These are phyloP conservation scores for Eucalyptus pauciflora DNA, from an alignment of 345 rosid genomes.

Conservation along the genomic window DNA sequence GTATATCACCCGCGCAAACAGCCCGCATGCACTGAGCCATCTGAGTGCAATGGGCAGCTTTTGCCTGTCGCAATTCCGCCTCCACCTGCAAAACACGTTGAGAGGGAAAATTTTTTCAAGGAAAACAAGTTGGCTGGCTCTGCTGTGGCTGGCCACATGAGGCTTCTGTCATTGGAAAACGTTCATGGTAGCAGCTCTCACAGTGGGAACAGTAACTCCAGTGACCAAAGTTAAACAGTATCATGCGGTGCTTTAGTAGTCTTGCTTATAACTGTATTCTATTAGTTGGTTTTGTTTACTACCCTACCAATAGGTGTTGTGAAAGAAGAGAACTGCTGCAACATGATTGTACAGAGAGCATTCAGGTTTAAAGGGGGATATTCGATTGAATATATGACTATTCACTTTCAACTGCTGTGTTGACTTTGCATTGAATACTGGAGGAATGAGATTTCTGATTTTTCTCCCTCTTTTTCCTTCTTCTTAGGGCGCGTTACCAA, in stretches of 20 bases:
- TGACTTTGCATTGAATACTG: not conserved
- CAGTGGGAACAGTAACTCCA: conserved; percentile 68
- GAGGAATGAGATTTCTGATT: not conserved
- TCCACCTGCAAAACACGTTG: conserved; percentile 83
- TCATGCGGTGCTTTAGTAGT: not conserved
- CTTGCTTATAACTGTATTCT: not conserved
- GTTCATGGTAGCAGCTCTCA: conserved; percentile 74
- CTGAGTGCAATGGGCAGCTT: conserved; percentile 19
- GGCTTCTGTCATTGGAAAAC: conserved; percentile 72
- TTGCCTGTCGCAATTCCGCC: conserved; percentile 71
- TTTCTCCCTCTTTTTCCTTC: not conserved
- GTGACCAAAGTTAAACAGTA: conserved; percentile 25
- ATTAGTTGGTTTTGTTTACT: not conserved
- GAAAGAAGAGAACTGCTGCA: not conserved
- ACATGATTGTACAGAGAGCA: not conserved
- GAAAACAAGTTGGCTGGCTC: conserved; percentile 66
- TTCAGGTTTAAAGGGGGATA: not conserved
- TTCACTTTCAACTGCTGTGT: not conserved
- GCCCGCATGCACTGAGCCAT: conserved; percentile 34
- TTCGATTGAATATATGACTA: not conserved
- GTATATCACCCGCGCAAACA: conserved; percentile 77
- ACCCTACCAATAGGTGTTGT: not conserved
- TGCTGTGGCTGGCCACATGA: conserved; percentile 46
- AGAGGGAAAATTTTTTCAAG: conserved; percentile 90
- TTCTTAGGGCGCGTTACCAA: no score